These are phyloP conservation scores for Botrytis pseudocinerea DNA, from an alignment of 2,329 filamentous ascomycete species.

Conservation along the genomic window DNA sequence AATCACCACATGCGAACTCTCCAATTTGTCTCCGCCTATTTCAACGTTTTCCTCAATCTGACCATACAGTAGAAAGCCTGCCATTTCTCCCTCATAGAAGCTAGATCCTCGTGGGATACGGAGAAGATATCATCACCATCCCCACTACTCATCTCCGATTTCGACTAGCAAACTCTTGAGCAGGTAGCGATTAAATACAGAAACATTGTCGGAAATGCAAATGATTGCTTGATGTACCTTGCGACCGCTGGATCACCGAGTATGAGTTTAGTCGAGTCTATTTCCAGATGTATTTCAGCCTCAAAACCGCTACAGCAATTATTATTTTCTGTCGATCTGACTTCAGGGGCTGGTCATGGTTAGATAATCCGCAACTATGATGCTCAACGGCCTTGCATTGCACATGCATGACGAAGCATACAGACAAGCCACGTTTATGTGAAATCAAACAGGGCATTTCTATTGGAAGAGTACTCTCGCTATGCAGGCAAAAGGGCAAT, in stretches of 20 bases:
- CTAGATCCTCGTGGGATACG: not conserved
- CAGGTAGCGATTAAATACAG: not conserved
- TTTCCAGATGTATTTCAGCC: slow-evolving; percentile 1
- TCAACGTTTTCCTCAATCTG: not conserved
- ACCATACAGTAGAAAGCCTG: not conserved
- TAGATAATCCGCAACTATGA: not conserved
- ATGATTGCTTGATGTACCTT: not conserved
- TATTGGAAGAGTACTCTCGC: not conserved
- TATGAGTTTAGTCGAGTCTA: not conserved
- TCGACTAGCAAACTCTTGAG: not conserved
- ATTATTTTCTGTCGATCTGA: not conserved
- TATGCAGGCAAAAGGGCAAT: not conserved
- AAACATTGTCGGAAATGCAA: not conserved
- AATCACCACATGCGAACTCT: not conserved
- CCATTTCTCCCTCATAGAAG: not conserved
- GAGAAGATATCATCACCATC: not conserved
- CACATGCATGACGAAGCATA: not conserved
- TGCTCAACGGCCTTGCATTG: slow-evolving; percentile 5
- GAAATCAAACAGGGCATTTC: not conserved
- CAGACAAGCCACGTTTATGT: not conserved
- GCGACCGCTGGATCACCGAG: not conserved
- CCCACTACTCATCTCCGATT: not conserved
- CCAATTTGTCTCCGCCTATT: not conserved
- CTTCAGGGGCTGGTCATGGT: not conserved
- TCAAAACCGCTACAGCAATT: not conserved